phyloP scores from a whole-genome alignment of 1,284 basidiomycete genomes.

The Trichosporon inkin region DNA sequence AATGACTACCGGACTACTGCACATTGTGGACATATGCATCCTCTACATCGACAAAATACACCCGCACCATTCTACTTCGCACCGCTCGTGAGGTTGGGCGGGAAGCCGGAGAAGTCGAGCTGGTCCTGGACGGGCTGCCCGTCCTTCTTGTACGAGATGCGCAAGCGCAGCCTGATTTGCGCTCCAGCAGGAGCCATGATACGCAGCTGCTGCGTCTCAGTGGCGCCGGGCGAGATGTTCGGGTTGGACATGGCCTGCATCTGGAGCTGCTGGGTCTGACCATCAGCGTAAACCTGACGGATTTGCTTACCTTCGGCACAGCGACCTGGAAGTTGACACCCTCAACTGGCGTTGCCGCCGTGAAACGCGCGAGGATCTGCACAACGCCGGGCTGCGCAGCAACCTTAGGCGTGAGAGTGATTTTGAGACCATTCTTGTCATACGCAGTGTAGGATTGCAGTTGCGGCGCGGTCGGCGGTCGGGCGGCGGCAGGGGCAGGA shows the following conservation, averaged over 20 bases:
- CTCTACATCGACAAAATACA: constrained; percentile 5
- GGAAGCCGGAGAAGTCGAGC: constrained; percentile 89
- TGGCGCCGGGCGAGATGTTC: constrained; percentile 68
- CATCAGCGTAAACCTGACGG: constrained; percentile 8
- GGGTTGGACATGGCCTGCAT: constrained; percentile 96
- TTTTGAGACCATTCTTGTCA: constrained; percentile 81
- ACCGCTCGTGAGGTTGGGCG: constrained; percentile 63
- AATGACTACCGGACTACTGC: neutral
- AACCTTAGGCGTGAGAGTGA: constrained; percentile 83
- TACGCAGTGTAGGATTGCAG: constrained; percentile 79
- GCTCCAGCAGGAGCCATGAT: constrained; percentile 82
- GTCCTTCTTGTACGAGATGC: constrained; percentile 69
- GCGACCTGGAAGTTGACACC: constrained; percentile 93
- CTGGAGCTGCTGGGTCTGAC: constrained; percentile 89
- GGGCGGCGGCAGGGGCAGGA: constrained; percentile 17
- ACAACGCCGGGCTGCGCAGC: constrained; percentile 78
- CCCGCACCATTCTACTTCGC: constrained; percentile 23
- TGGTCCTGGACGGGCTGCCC: constrained; percentile 81
- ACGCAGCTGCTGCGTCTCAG: constrained; percentile 92
- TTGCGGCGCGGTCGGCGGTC: constrained; percentile 49
- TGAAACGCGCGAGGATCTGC: constrained; percentile 85
- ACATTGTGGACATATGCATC: constrained; percentile 4
- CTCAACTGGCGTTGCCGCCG: constrained; percentile 59
- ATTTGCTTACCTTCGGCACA: constrained; percentile 75
- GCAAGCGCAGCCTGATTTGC: constrained; percentile 74